These are phyloP conservation scores for Fallopia convolvulus DNA, from an alignment of 148 eudicot species.

Conservation along the genomic window DNA sequence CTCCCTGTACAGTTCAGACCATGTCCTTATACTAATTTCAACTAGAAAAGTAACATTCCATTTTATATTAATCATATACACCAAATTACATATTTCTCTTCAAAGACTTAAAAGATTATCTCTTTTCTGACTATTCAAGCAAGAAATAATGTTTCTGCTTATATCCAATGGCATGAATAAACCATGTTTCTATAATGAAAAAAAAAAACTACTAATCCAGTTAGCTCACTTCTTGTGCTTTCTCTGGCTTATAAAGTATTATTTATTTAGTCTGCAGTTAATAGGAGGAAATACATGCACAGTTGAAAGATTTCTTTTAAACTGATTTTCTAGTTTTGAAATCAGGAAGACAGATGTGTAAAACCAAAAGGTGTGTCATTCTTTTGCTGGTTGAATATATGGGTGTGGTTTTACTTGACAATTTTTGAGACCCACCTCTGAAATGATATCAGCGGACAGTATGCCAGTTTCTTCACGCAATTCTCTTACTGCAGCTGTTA, in stretches of 20 bases:
- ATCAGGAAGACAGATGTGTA: background rate
- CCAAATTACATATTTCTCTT: background rate
- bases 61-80: background rate
- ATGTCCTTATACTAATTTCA: background rate
- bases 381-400: too few species aligned
- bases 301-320: too few species aligned
- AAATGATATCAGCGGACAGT: constrained; percentile 63
- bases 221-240: background rate
- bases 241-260: background rate
- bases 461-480: constrained; percentile 88
- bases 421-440: constrained; percentile 43
- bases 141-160: background rate
- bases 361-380: background rate
- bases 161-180: background rate
- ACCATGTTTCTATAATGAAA: background rate
- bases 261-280: background rate
- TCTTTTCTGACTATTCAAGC: too few species aligned
- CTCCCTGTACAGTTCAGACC: background rate
- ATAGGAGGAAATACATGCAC: too few species aligned
- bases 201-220: background rate
- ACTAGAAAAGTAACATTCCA: background rate
- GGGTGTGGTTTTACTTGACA: too few species aligned
- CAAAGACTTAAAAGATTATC: background rate
- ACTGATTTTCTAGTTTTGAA: background rate
- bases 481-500: constrained; percentile 75